Conservation (phyloP, 371 early-diverging fungal genomes). For the Lichtheimia hyalospora region DNA sequence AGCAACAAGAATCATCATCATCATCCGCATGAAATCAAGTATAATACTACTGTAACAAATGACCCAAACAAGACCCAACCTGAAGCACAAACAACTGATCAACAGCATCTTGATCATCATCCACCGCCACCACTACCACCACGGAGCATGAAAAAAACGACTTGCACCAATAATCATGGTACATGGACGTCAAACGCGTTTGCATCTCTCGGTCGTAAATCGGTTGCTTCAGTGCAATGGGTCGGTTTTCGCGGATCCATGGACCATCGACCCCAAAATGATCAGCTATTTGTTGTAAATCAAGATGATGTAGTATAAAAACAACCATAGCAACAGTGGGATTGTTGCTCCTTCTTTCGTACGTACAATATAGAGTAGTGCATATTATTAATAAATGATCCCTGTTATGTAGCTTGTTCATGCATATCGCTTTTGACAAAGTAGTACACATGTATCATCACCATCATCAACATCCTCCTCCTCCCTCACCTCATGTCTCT, state of each 20-base stretch:
- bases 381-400: too few relatives aligned
- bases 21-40: neutral
- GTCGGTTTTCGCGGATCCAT: slow-evolving; percentile 16
- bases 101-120: neutral
- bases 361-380: too few relatives aligned
- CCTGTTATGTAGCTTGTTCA: too few relatives aligned
- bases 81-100: neutral
- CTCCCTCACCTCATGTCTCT: too few relatives aligned
- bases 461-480: too few relatives aligned
- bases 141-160: slow-evolving; percentile 7
- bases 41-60: neutral
- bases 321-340: too few relatives aligned
- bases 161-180: neutral
- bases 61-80: neutral
- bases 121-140: neutral
- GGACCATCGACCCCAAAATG: slow-evolving; percentile 8
- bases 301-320: neutral
- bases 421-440: too few relatives aligned
- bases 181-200: slow-evolving; percentile 5
- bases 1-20: slow-evolving; percentile 1
- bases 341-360: too few relatives aligned
- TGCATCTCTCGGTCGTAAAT: slow-evolving; percentile 18
- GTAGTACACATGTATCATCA: too few relatives aligned
- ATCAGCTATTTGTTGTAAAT: slow-evolving; percentile 11
- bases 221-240: slow-evolving; percentile 19